Evolutionary conservation across 352 stramenopile genomes (phyloP), one percentile per base, ranked within the genome.

Genomic region (Pythium folliculosum): DNA sequence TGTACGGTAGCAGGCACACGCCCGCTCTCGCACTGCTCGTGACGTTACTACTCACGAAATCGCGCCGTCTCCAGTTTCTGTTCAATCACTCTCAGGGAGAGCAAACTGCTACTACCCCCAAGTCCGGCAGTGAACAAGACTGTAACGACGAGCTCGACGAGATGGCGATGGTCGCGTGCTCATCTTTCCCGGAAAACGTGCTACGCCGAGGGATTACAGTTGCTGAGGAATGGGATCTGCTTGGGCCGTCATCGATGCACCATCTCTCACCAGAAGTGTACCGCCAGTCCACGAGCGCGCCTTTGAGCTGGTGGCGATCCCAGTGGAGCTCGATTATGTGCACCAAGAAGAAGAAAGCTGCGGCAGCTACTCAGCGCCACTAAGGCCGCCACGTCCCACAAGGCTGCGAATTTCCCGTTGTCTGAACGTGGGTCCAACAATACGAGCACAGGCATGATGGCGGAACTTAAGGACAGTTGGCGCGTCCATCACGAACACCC

Each of bases 391-490:
- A n/a, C 7, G 2, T n/a, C 14, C 8, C 32, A 27, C 12, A 59
- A 17, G 16, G 27, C 17, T 9, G 21, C 30, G 4, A 37, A 25
- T 0, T 54, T 86, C 3, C 77, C 77, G 5, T 51, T 89, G 27
- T 56, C 61, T 1, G 56, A n/a, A 6, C 47, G 48, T 4, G 63
- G 56, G 23, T 63, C 17, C 5, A 77, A 82, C 52, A 57, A 48
- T 0, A 77, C 82, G 65, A 67, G 78, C 2, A 63, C 48, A 17
- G 53, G 27, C 1, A 85, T 90, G 78, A 50, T 80, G 22, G 48
- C 54, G 1, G 78, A 85, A 22, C 37, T 90, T 5, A 51, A 72
- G 58, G 21, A 67, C 2, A 90, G 76, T 50, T 90, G 80, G 78
- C 14, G 67, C 1, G 67, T 63, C 12, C 76, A 84, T 45, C 74